A percentile compares a stretch with the other conserved stretches of the same genome.
Evolutionary conservation across 2,329 filamentous ascomycete genomes (phyloP).

Genomic region (Diaporthe capsici): DNA sequence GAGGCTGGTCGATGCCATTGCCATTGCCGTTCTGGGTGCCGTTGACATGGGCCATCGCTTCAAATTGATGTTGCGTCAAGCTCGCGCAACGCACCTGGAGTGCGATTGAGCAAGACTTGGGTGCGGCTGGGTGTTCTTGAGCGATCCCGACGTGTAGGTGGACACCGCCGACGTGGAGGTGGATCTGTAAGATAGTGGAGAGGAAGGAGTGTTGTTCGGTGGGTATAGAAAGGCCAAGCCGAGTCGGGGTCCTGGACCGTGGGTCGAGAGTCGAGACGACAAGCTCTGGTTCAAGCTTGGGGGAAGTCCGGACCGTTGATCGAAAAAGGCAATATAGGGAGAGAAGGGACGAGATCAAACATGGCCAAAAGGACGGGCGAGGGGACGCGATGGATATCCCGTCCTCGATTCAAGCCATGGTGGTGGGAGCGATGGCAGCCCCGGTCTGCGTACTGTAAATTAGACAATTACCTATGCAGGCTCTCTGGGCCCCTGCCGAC

Average conservation of each 20-base stretch:
- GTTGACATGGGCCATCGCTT: conserved; percentile 26
- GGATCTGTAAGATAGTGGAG: conserved; percentile 17
- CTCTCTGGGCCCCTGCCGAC: not conserved
- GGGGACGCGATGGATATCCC: not conserved
- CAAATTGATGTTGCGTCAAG: not conserved
- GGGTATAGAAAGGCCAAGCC: conserved; percentile 5
- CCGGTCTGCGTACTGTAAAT: conserved; percentile 20
- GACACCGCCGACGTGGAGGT: conserved; percentile 24
- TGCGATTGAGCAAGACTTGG: conserved; percentile 9
- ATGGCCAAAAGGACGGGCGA: not conserved
- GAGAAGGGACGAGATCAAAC: conserved; percentile 21
- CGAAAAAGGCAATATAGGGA: conserved; percentile 22
- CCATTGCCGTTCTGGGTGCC: conserved; percentile 44
- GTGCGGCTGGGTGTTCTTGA: not conserved
- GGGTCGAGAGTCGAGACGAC: not conserved
- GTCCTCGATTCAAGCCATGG: conserved; percentile 15
- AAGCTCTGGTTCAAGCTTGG: conserved; percentile 1
- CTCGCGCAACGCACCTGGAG: conserved; percentile 21
- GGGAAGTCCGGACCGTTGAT: conserved; percentile 17
- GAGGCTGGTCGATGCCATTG: conserved; percentile 48
- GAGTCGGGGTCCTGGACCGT: not conserved
- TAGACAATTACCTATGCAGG: conserved; percentile 18
- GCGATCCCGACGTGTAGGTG: conserved; percentile 6
- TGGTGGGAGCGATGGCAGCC: conserved; percentile 9
- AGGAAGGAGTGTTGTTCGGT: conserved; percentile 21